Percentiles rank a stretch among this genome's conserved stretches.
Evolutionary conservation across 2,329 filamentous ascomycete genomes (phyloP).

Genomic region (Ophiognomonia clavigignenti-juglandacearum): DNA sequence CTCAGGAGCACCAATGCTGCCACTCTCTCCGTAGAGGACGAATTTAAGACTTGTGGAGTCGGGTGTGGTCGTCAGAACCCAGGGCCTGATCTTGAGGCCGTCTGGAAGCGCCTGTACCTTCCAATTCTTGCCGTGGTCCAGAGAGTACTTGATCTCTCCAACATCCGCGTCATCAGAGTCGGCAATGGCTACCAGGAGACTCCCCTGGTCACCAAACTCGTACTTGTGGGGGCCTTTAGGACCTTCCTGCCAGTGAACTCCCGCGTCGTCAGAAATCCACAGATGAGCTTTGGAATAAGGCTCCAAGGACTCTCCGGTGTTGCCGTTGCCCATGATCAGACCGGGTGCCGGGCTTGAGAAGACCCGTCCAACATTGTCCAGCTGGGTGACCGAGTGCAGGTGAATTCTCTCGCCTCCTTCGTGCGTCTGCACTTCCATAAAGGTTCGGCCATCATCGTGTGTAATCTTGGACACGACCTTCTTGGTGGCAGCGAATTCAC

Average conservation of each 20-base stretch:
- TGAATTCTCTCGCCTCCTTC: slow-evolving; percentile 64
- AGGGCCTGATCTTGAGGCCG: slow-evolving; percentile 62
- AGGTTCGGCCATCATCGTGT: slow-evolving; percentile 91
- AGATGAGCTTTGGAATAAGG: slow-evolving; percentile 70
- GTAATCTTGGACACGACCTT: slow-evolving; percentile 78
- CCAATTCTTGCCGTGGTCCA: slow-evolving; percentile 89
- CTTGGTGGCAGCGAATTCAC: slow-evolving; percentile 48
- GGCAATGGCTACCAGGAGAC: slow-evolving; percentile 76
- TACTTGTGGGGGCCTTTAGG: slow-evolving; percentile 86
- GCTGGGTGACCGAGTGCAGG: slow-evolving; percentile 85
- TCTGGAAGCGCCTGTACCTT: slow-evolving; percentile 62
- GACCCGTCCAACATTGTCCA: slow-evolving; percentile 76
- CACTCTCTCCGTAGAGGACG: slow-evolving; percentile 62
- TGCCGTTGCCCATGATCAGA: slow-evolving; percentile 89
- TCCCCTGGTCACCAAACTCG: slow-evolving; percentile 91
- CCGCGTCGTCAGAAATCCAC: slow-evolving; percentile 88
- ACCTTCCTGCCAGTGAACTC: slow-evolving; percentile 73
- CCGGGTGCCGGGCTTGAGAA: slow-evolving; percentile 94
- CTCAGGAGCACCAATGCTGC: slow-evolving; percentile 40
- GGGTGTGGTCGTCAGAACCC: slow-evolving; percentile 77
- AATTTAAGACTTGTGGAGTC: slow-evolving; percentile 95
- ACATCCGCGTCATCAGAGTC: slow-evolving; percentile 63
- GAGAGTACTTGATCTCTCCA: slow-evolving; percentile 64
- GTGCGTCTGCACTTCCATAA: slow-evolving; percentile 61
- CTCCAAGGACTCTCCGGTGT: slow-evolving; percentile 71